These are phyloP conservation scores for Astraeus odoratus DNA, from an alignment of 768 basidiomycete species.

Conservation along the genomic window DNA sequence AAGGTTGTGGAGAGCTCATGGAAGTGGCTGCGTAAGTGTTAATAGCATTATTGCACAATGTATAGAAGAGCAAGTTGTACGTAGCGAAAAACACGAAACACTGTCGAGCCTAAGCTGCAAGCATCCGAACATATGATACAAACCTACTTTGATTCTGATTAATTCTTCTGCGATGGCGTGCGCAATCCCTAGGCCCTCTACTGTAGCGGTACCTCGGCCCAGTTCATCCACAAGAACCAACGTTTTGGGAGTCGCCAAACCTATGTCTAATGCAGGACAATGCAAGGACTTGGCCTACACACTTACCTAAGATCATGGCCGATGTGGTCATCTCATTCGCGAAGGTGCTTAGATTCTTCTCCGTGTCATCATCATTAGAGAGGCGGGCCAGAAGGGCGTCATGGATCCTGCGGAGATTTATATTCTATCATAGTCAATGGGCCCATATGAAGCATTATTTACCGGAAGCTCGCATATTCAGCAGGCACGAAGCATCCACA, in stretches of 20 bases:
- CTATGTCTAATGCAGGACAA: conserved; percentile 26
- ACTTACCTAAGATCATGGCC: conserved; percentile 80
- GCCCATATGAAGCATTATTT: conserved; percentile 1
- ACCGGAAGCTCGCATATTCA: conserved; percentile 88
- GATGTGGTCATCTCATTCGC: conserved; percentile 90
- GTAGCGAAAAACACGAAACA: conserved; percentile 89
- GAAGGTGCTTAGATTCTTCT: conserved; percentile 88
- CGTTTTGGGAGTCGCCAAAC: conserved; percentile 60
- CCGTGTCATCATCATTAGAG: conserved; percentile 91
- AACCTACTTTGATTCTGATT: conserved; percentile 60
- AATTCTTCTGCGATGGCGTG: conserved; percentile 79
- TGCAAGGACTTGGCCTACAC: background rate
- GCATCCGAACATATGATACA: background rate
- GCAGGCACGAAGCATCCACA: conserved; percentile 90
- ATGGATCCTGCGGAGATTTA: conserved; percentile 47
- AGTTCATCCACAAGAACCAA: conserved; percentile 91
- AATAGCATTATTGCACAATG: background rate
- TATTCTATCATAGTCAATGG: background rate
- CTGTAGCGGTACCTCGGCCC: conserved; percentile 84
- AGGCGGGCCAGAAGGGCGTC: conserved; percentile 80
- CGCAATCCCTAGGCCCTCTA: conserved; percentile 75
- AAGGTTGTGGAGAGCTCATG: conserved; percentile 73
- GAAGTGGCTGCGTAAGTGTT: conserved; percentile 52
- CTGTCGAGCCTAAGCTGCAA: conserved; percentile 31
- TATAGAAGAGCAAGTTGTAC: conserved; percentile 30